Percentiles rank a stretch among this genome's conserved stretches.
Evolutionary conservation across 108 stramenopile genomes (phyloP).

Genomic region (Pseudonitzschia delicatissima): DNA sequence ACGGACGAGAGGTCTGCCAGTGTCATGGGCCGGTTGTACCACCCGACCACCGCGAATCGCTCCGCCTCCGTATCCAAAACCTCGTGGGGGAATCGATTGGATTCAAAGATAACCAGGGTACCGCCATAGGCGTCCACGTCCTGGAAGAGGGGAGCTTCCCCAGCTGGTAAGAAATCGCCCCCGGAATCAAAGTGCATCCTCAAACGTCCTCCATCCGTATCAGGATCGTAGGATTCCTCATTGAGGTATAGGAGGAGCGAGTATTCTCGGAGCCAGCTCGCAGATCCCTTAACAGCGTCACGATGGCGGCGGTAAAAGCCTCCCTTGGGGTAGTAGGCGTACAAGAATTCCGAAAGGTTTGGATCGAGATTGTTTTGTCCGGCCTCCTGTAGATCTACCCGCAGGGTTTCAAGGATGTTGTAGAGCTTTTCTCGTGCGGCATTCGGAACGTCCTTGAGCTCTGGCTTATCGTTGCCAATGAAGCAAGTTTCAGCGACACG

Average conservation of each 20-base stretch:
- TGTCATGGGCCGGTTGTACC: slow-evolving; percentile 36
- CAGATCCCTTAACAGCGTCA: slow-evolving; percentile 70
- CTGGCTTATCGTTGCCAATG: slow-evolving; percentile 37
- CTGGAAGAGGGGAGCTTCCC: slow-evolving; percentile 43
- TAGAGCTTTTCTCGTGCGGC: slow-evolving; percentile 33
- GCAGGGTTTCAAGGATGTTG: slow-evolving; percentile 49
- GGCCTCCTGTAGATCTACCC: slow-evolving; percentile 32
- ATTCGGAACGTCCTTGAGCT: slow-evolving; percentile 13
- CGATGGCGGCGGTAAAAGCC: slow-evolving; percentile 77
- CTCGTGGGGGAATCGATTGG: slow-evolving; percentile 70
- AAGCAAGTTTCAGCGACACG: slow-evolving; percentile 77
- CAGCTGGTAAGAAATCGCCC: slow-evolving; percentile 40
- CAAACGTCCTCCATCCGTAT: slow-evolving; percentile 57
- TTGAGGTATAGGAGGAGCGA: slow-evolving; percentile 73
- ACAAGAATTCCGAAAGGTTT: slow-evolving; percentile 53
- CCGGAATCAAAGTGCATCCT: slow-evolving; percentile 70
- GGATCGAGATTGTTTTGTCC: slow-evolving; percentile 26
- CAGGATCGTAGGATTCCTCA: slow-evolving; percentile 23
- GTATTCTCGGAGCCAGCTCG: slow-evolving; percentile 55
- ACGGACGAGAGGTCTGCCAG: not conserved
- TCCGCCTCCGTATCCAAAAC: slow-evolving; percentile 67
- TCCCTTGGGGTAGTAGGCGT: slow-evolving; percentile 75
- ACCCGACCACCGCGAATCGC: slow-evolving; percentile 73
- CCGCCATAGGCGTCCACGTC: slow-evolving; percentile 70
- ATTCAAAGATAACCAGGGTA: slow-evolving; percentile 69